These are phyloP conservation scores for Bryum argenteum DNA, from an alignment of 225 moss, liverwort and hornwort species.

Conservation along the genomic window DNA sequence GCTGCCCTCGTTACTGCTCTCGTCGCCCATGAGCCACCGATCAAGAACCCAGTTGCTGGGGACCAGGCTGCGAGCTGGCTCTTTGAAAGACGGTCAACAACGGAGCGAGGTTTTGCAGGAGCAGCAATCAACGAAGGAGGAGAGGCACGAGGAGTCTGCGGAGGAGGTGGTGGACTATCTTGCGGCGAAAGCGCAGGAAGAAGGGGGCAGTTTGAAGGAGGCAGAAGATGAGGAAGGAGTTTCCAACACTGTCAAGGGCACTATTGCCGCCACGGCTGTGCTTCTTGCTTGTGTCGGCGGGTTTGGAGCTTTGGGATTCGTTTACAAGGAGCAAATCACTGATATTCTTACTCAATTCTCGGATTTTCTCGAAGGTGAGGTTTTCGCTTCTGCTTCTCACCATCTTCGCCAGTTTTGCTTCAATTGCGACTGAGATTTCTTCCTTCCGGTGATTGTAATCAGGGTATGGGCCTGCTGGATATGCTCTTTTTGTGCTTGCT, in stretches of 20 bases:
- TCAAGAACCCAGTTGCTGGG: neutral
- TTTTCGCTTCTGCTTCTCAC: neutral
- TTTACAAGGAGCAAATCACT: slow-evolving; percentile 83
- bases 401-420: neutral
- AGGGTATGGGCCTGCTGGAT: slow-evolving; percentile 94
- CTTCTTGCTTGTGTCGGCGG: slow-evolving; percentile 59
- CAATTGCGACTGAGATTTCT: neutral
- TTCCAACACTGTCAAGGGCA: slow-evolving; percentile 50
- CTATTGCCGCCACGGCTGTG: slow-evolving; percentile 39
- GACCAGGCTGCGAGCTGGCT: neutral
- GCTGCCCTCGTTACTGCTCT: slow-evolving; percentile 37
- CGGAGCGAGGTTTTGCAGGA: slow-evolving; percentile 15
- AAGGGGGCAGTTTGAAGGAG: slow-evolving; percentile 36
- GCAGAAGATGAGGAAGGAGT: slow-evolving; percentile 34
- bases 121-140: slow-evolving; percentile 7
- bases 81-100: slow-evolving; percentile 28
- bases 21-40: slow-evolving; percentile 29
- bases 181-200: slow-evolving; percentile 34
- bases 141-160: slow-evolving; percentile 25
- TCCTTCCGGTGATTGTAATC: slow-evolving; percentile 31
- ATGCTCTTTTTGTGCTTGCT: slow-evolving; percentile 83
- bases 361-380: slow-evolving; percentile 71
- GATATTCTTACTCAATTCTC: slow-evolving; percentile 81
- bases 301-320: slow-evolving; percentile 59
- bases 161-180: slow-evolving; percentile 29